These are phyloP conservation scores for Pleomassaria siparia DNA, from an alignment of 2,329 filamentous ascomycete genomes.

Conservation along the genomic window DNA sequence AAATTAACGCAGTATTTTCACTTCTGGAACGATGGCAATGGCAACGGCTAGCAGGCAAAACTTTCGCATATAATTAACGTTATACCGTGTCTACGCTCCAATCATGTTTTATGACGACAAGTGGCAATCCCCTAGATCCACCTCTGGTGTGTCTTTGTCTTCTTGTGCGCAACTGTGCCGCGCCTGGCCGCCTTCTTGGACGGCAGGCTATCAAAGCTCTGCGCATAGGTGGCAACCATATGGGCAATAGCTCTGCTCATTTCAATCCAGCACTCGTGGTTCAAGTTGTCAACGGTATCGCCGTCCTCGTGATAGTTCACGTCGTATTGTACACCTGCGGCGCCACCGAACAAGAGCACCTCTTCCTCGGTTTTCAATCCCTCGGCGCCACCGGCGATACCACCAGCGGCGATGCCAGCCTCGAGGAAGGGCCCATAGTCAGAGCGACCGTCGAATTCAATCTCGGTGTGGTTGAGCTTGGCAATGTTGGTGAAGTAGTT, in stretches of 20 bases:
- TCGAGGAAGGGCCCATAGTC: conserved; percentile 79
- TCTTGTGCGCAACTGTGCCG: conserved; percentile 11
- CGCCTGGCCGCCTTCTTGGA: conserved; percentile 24
- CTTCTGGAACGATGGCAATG: no score
- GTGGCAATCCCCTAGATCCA: neutral
- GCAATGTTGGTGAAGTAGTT: conserved; percentile 33
- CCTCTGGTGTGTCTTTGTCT: conserved; percentile 3
- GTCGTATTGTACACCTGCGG: conserved; percentile 60
- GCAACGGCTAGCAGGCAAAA: no score
- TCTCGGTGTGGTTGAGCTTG: conserved; percentile 57
- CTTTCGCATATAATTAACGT: neutral
- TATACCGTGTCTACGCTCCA: neutral
- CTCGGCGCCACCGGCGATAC: conserved; percentile 77
- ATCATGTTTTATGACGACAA: neutral
- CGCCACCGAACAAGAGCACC: conserved; percentile 68
- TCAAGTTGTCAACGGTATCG: conserved; percentile 58
- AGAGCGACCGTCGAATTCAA: conserved; percentile 75
- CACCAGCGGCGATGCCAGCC: conserved; percentile 71
- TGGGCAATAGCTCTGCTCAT: conserved; percentile 64
- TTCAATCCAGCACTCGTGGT: conserved; percentile 55
- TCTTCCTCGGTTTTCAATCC: conserved; percentile 72
- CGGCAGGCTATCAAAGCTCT: conserved; percentile 34
- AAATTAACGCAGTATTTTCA: no score
- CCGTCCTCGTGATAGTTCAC: conserved; percentile 58
- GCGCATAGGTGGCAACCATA: conserved; percentile 37